These are phyloP conservation scores for Helotiales sp. DNA, from an alignment of 2,329 filamentous ascomycete species.

Conservation along the genomic window DNA sequence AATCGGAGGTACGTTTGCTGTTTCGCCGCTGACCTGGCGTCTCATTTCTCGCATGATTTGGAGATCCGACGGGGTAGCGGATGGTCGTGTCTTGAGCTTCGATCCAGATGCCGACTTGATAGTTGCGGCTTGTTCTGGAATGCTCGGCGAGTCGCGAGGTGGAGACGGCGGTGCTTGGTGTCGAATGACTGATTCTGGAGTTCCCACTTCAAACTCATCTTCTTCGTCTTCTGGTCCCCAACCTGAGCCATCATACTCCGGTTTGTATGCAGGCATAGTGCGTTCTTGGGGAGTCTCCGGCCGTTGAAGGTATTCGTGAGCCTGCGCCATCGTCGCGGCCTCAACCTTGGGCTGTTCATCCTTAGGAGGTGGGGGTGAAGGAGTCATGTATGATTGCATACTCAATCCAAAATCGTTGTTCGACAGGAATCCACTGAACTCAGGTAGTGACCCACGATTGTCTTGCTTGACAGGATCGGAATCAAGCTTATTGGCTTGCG, in stretches of 20 bases:
- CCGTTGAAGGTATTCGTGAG: slow-evolving; percentile 29
- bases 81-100: slow-evolving; percentile 84
- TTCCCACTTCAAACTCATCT: slow-evolving; percentile 60
- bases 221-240: slow-evolving; percentile 54
- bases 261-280: slow-evolving; percentile 48
- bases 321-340: slow-evolving; percentile 26
- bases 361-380: slow-evolving; percentile 38
- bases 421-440: slow-evolving; percentile 48
- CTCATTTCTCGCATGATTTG: slow-evolving; percentile 83
- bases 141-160: slow-evolving; percentile 51
- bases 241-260: slow-evolving; percentile 63
- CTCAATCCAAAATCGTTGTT: slow-evolving; percentile 54
- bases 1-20: slow-evolving; percentile 59
- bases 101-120: slow-evolving; percentile 80
- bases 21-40: slow-evolving; percentile 78
- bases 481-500: slow-evolving; percentile 29
- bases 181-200: slow-evolving; percentile 88
- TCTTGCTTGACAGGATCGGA: slow-evolving; percentile 24
- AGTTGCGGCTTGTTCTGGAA: slow-evolving; percentile 82
- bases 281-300: slow-evolving; percentile 32
- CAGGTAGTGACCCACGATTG: slow-evolving; percentile 39
- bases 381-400: slow-evolving; percentile 54
- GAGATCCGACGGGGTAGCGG: slow-evolving; percentile 82
- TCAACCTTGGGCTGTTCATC: slow-evolving; percentile 16
- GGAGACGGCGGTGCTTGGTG: slow-evolving; percentile 54